Evolutionary conservation across 192 early-diverging fungal genomes (phyloP).

Genomic region (Podila epicladia): DNA sequence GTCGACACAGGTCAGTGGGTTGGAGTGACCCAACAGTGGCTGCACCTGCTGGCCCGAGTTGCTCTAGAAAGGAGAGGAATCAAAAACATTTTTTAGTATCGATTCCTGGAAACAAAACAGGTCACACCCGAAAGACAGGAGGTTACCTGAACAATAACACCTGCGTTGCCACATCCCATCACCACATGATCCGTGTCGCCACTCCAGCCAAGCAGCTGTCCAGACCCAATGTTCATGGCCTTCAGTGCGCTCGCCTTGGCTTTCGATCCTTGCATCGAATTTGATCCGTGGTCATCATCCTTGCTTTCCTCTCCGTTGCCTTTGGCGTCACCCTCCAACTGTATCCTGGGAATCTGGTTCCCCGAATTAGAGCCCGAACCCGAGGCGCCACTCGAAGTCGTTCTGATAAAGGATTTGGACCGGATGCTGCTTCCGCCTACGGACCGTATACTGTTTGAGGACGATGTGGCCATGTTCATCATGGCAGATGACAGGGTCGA

Average conservation of each 20-base stretch:
- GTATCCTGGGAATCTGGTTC: slow-evolving; percentile 30
- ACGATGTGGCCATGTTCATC: slow-evolving; percentile 29
- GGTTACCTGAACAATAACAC: slow-evolving; percentile 58
- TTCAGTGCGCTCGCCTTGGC: slow-evolving; percentile 10
- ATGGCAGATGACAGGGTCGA: slow-evolving; percentile 27
- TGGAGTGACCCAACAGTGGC: slow-evolving; percentile 52
- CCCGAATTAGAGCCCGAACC: background rate
- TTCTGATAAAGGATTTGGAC: slow-evolving; percentile 35
- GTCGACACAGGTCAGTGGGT: slow-evolving; percentile 59
- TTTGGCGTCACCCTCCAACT: slow-evolving; percentile 16
- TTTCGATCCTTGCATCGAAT: background rate
- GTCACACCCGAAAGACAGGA: background rate
- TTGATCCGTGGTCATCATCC: background rate
- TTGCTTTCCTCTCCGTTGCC: no score
- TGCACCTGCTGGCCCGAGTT: slow-evolving; percentile 54
- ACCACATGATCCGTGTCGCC: slow-evolving; percentile 64
- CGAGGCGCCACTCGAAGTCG: slow-evolving; percentile 16
- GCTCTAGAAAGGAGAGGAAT: slow-evolving; percentile 12
- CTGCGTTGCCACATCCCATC: slow-evolving; percentile 56
- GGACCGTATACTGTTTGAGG: slow-evolving; percentile 38
- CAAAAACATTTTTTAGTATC: background rate
- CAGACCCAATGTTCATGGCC: slow-evolving; percentile 43
- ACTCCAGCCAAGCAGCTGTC: slow-evolving; percentile 63
- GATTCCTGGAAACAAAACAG: background rate
- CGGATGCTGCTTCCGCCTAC: slow-evolving; percentile 38